phyloP scores from a whole-genome alignment of 2,329 filamentous ascomycete species.

The Hymenoscyphus fructigenus region DNA sequence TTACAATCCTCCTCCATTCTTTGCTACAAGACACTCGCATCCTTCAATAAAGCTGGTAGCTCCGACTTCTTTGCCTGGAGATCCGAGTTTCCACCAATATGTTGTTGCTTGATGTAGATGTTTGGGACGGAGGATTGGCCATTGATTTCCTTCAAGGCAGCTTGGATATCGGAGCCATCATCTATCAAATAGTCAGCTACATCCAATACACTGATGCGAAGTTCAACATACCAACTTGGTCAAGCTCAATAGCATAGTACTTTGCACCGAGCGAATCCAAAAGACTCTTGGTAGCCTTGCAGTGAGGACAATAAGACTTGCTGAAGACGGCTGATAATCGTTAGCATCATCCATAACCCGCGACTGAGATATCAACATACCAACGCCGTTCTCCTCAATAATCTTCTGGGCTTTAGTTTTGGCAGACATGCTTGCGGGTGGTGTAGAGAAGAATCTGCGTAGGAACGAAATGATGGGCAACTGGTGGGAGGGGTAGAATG shows the following conservation, averaged over 20 bases:
- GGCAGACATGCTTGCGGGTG: slow-evolving; percentile 72
- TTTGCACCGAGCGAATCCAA: slow-evolving; percentile 70
- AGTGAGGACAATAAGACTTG: slow-evolving; percentile 97
- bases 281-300: slow-evolving; percentile 72
- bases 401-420: slow-evolving; percentile 80
- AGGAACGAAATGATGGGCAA: slow-evolving; percentile 61
- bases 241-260: slow-evolving; percentile 76
- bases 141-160: slow-evolving; percentile 76
- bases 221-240: slow-evolving; percentile 69
- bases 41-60: slow-evolving; percentile 63
- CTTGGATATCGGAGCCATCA: slow-evolving; percentile 80
- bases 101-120: slow-evolving; percentile 86
- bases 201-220: not conserved
- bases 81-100: slow-evolving; percentile 96
- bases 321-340: slow-evolving; percentile 75
- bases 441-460: slow-evolving; percentile 67
- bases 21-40: slow-evolving; percentile 59
- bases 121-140: slow-evolving; percentile 91
- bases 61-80: slow-evolving; percentile 66
- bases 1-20: not conserved
- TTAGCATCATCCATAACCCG: slow-evolving; percentile 12
- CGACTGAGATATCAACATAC: slow-evolving; percentile 51
- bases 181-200: slow-evolving; percentile 47
- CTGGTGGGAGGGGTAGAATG: slow-evolving; percentile 12
- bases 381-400: slow-evolving; percentile 86